Percentiles rank a stretch among this genome's conserved stretches.
Conservation (phyloP, 139 green algal genomes). For the Chlamydomonas incerta region DNA sequence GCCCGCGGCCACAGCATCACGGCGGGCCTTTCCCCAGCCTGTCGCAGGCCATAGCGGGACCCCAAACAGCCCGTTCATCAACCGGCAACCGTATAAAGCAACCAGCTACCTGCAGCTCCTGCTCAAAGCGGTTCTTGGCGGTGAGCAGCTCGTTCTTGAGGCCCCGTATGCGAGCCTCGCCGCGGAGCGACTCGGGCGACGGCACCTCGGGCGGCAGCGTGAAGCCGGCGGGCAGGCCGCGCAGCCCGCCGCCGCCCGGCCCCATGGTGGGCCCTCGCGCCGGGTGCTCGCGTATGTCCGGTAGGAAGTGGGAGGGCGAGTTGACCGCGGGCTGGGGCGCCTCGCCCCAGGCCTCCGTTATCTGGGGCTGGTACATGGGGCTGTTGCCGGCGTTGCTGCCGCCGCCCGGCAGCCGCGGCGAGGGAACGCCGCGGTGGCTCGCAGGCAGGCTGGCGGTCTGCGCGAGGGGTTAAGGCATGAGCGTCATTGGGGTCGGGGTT, state of each 20-base stretch:
- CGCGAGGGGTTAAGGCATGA: no score
- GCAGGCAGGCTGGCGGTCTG: conserved; percentile 11
- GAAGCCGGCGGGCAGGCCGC: background rate
- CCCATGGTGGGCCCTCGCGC: background rate
- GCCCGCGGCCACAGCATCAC: no score
- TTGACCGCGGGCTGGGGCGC: background rate
- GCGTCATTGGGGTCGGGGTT: no score
- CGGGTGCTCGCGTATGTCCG: conserved; percentile 19
- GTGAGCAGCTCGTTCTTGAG: conserved; percentile 40
- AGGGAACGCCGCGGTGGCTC: no score
- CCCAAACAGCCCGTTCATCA: no score
- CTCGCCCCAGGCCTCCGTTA: conserved; percentile 40
- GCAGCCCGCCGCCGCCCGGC: no score
- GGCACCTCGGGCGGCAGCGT: conserved; percentile 19
- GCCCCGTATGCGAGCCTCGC: conserved; percentile 22
- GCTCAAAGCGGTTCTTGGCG: conserved; percentile 15
- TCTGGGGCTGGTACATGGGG: conserved; percentile 5
- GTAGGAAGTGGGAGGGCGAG: conserved; percentile 9
- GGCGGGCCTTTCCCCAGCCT: no score
- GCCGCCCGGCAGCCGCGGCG: no score
- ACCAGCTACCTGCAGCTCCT: conserved; percentile 15
- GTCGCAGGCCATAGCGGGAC: no score
- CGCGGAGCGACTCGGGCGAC: conserved; percentile 8
- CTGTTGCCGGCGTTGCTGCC: no score
- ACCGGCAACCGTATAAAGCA: no score